Evolutionary conservation across 2,329 filamentous ascomycete species (phyloP).

Genomic region (Venturia carpophila): DNA sequence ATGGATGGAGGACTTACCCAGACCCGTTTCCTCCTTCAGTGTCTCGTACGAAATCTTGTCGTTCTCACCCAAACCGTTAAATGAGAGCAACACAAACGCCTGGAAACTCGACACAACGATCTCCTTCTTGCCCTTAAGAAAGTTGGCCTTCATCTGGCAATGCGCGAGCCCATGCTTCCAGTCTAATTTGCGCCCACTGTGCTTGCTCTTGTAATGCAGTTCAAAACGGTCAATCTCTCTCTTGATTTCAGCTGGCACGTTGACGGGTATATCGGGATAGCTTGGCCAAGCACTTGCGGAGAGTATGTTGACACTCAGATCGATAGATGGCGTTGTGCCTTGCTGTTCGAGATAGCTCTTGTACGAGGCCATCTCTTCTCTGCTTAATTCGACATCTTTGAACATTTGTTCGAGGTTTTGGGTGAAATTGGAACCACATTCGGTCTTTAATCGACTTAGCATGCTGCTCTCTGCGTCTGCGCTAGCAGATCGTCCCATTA

Average conservation of each 20-base stretch:
- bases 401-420: conserved; percentile 99
- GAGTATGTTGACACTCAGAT: conserved; percentile 82
- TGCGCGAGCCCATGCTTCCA: conserved; percentile 96
- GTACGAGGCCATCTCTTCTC: conserved; percentile 89
- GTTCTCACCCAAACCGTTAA: conserved; percentile 62
- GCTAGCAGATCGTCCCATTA: conserved; percentile 89
- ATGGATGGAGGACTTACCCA: conserved; percentile 46
- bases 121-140: conserved; percentile 75
- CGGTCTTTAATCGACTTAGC: conserved; percentile 81
- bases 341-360: conserved; percentile 58
- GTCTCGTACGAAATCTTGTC: conserved; percentile 66
- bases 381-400: conserved; percentile 89
- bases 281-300: conserved; percentile 88
- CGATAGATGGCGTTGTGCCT: conserved; percentile 51
- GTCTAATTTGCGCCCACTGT: conserved; percentile 74
- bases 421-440: conserved; percentile 90
- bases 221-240: conserved; percentile 77
- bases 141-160: conserved; percentile 74
- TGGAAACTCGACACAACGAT: conserved; percentile 88
- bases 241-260: conserved; percentile 67
- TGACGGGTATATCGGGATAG: conserved; percentile 69
- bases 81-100: conserved; percentile 80
- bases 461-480: conserved; percentile 94
- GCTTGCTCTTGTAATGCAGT: conserved; percentile 77
- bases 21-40: conserved; percentile 64